Evolutionary conservation across 306 rosid genomes (phyloP).

Genomic region (Alnus rubra): DNA sequence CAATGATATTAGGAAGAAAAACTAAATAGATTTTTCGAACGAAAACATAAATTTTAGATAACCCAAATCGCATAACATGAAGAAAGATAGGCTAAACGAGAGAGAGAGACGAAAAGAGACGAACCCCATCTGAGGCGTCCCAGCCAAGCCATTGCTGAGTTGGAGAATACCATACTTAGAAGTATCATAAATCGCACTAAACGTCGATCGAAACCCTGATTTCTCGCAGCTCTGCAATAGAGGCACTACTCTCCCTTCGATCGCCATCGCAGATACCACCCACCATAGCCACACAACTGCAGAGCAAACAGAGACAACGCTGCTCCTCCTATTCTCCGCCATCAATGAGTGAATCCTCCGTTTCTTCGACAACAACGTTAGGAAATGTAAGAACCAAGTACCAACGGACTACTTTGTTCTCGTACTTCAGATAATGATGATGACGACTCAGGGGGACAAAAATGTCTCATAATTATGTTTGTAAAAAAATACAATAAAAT

Average conservation of each 20-base stretch:
- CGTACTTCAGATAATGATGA: no score
- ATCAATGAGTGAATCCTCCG: constrained; percentile 24
- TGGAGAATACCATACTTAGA: constrained; percentile 75
- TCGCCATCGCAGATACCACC: constrained; percentile 32
- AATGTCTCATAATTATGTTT: no score
- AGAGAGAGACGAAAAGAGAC: constrained; percentile 25
- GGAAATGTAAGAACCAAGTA: no score
- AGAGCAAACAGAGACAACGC: constrained; percentile 13
- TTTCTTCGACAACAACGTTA: not conserved
- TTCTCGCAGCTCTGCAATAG: constrained; percentile 50
- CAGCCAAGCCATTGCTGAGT: constrained; percentile 80
- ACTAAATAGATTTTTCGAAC: not conserved
- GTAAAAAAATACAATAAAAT: no score
- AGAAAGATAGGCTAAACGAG: not conserved
- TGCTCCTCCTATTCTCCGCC: constrained; percentile 44
- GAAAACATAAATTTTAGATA: not conserved
- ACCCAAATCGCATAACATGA: not conserved
- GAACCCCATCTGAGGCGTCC: constrained; percentile 96
- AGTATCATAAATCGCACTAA: constrained; percentile 62
- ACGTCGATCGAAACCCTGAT: constrained; percentile 49
- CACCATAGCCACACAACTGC: constrained; percentile 33
- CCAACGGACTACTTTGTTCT: not conserved
- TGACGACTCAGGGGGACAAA: no score
- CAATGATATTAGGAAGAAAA: not conserved
- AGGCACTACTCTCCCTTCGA: constrained; percentile 42